Evolutionary conservation across 106 monocot genomes (phyloP).

Genomic region (Ottelia alismoides): DNA sequence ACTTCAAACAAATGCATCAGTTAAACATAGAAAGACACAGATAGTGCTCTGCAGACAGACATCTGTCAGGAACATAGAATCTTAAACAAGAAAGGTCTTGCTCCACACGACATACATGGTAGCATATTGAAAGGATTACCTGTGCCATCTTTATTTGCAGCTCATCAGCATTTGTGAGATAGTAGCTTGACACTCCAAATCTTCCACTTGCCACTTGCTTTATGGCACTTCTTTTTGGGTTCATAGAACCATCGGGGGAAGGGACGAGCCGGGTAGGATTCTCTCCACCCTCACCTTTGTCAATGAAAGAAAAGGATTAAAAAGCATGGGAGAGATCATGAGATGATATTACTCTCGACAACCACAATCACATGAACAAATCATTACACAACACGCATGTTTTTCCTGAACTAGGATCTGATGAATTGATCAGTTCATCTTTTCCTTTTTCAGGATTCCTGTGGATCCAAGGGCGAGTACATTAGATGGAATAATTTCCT

Average conservation of each 20-base stretch:
- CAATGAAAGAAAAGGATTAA: neutral
- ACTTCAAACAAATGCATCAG: constrained; percentile 61
- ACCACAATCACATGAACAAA: too few species aligned
- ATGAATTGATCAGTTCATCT: too few species aligned
- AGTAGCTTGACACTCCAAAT: constrained; percentile 88
- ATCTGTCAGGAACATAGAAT: constrained; percentile 85
- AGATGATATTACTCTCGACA: too few species aligned
- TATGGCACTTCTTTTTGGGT: constrained; percentile 82
- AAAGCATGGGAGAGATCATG: too few species aligned
- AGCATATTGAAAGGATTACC: too few species aligned
- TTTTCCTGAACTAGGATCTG: too few species aligned
- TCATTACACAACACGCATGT: too few species aligned
- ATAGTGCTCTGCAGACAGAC: constrained; percentile 50
- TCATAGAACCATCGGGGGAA: constrained; percentile 67
- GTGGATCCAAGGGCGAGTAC: too few species aligned
- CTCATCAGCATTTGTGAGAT: constrained; percentile 92
- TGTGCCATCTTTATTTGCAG: constrained; percentile 98
- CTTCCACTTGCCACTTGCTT: constrained; percentile 96
- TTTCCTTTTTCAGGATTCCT: too few species aligned
- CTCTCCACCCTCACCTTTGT: constrained; percentile 32
- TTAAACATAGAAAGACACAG: constrained; percentile 48
- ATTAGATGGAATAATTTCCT: too few species aligned
- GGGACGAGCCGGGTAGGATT: constrained; percentile 38
- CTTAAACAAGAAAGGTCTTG: constrained; percentile 61
- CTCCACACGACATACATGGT: too few species aligned